Conservation (phyloP, 1,284 basidiomycete species). For the Gomphus bonarii region DNA sequence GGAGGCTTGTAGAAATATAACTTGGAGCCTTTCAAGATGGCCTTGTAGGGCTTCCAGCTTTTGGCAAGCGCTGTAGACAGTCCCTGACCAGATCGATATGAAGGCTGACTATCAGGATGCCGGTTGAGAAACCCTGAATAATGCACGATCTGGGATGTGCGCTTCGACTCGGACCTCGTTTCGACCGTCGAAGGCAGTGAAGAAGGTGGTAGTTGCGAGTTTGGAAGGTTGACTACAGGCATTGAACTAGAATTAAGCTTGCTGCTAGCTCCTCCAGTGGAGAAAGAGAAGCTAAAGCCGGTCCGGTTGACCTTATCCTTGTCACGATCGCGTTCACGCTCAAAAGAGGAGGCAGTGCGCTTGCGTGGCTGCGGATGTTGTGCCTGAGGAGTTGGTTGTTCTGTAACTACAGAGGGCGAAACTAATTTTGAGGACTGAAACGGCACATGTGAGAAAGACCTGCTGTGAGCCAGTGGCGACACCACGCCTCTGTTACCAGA, state of each 20-base stretch:
- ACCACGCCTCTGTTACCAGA: not conserved
- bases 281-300: constrained; percentile 13
- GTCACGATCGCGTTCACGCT: not conserved
- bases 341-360: constrained; percentile 1
- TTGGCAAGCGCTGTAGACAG: constrained; percentile 35
- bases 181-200: constrained; percentile 16
- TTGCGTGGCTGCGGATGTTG: not conserved
- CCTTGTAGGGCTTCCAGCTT: constrained; percentile 77
- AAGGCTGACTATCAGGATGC: constrained; percentile 23
- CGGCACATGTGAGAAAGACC: not conserved
- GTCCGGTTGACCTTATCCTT: constrained; percentile 1
- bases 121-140: constrained; percentile 68
- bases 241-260: constrained; percentile 27
- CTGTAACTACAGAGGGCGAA: not conserved
- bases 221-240: not conserved
- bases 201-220: constrained; percentile 17
- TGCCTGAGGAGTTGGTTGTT: not conserved
- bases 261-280: constrained; percentile 17
- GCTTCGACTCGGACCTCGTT: constrained; percentile 26
- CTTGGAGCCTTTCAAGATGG: constrained; percentile 71
- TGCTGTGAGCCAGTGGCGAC: not conserved
- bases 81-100: constrained; percentile 27
- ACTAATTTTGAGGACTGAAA: not conserved
- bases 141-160: constrained; percentile 69
- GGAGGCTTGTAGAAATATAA: constrained; percentile 77